Evolutionary conservation across 2,329 filamentous ascomycete genomes (phyloP).

Genomic region (Leptographium galeiforme): DNA sequence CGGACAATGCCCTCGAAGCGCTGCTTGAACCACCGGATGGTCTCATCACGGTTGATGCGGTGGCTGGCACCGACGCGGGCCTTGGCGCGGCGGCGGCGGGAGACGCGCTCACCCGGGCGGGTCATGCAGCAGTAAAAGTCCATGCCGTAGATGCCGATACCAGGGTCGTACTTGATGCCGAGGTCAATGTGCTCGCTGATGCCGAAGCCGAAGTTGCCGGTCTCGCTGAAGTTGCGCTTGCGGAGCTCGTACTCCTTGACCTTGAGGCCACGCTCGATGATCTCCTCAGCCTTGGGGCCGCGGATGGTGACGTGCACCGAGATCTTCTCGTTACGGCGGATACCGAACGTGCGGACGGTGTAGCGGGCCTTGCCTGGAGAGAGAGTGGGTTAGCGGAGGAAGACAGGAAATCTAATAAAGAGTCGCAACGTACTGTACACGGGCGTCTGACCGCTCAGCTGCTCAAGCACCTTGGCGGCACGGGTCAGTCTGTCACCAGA

Average conservation of each 20-base stretch:
- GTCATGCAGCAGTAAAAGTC: constrained; percentile 99
- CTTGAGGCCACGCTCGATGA: constrained; percentile 99
- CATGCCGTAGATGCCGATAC: constrained; percentile 99
- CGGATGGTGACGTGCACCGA: constrained; percentile 98
- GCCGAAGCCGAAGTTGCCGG: constrained; percentile 99
- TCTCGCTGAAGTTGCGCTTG: constrained; percentile 99
- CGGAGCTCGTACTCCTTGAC: constrained; percentile 99
- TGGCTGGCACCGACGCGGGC: constrained; percentile 74
- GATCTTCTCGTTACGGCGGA: constrained; percentile 99
- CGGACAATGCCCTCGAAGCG: constrained; percentile 98
- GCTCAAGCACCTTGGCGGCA: constrained; percentile 99
- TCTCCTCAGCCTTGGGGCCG: constrained; percentile 94
- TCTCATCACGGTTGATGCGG: constrained; percentile 90
- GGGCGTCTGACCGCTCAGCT: constrained; percentile 97
- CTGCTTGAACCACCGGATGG: constrained; percentile 85
- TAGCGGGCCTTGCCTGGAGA: constrained; percentile 93
- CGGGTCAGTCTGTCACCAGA: constrained; percentile 99
- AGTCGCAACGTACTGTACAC: constrained; percentile 64
- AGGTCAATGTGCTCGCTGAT: constrained; percentile 99
- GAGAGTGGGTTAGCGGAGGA: neutral
- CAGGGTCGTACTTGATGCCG: constrained; percentile 99
- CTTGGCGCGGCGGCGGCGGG: constrained; percentile 85
- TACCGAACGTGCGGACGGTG: constrained; percentile 99
- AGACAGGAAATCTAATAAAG: neutral
- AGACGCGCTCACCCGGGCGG: constrained; percentile 95